Conservation (phyloP, 805 yeast genomes). For the Myxozyma udenii region DNA sequence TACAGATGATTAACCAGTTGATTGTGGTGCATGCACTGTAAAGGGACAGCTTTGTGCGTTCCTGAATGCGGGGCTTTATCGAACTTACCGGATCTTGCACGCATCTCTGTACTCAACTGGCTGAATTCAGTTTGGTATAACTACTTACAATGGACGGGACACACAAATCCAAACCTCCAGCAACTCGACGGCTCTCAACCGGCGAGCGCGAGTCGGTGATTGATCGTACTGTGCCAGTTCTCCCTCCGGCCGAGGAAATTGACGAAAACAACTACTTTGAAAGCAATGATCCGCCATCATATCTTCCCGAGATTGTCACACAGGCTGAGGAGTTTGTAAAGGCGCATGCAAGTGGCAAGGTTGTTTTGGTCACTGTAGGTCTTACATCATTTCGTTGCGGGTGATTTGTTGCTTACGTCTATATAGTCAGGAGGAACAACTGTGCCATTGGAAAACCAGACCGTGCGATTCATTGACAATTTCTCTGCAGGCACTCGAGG, state of each 20-base stretch:
- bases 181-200: constrained; percentile 23
- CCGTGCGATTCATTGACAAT: constrained; percentile 94
- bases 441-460: constrained; percentile 93
- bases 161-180: background rate
- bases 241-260: constrained; percentile 65
- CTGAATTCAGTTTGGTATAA: too few relatives aligned
- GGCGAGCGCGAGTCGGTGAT: constrained; percentile 53
- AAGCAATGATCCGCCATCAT: constrained; percentile 68
- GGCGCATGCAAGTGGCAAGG: constrained; percentile 49
- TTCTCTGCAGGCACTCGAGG: constrained; percentile 98
- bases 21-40: too few relatives aligned
- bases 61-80: too few relatives aligned
- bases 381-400: background rate
- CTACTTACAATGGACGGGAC: background rate
- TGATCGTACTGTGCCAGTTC: constrained; percentile 69
- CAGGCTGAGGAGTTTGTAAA: constrained; percentile 62
- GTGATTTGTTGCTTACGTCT: background rate
- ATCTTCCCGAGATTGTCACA: constrained; percentile 58
- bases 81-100: too few relatives aligned
- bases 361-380: constrained; percentile 69
- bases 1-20: too few relatives aligned
- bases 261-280: constrained; percentile 79
- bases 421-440: constrained; percentile 85
- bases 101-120: too few relatives aligned
- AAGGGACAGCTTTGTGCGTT: too few relatives aligned